Evolutionary conservation across 805 yeast species (phyloP), one percentile per base, ranked within the genome.

Genomic region (Kuraishia cidri): DNA sequence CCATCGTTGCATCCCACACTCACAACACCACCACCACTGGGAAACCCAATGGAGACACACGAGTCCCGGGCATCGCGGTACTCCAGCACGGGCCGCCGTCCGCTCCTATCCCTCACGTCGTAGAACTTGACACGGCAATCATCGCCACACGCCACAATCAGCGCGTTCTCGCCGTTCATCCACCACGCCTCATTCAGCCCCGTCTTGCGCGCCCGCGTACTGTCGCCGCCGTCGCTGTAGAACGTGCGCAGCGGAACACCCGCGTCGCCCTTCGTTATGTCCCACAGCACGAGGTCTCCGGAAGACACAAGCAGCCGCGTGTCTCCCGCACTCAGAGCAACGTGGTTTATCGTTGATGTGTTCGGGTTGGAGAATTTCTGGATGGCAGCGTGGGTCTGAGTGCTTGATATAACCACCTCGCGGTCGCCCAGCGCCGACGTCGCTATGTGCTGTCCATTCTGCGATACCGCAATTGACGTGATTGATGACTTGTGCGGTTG

Each of bases 1-100:
- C 33, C 33, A n/a, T 31, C 33, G 27, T 24, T 31, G 10, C 23
- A 27, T 5, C 30, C 30, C 7, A 17, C 30, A 15, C 20, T 3
- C 18, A 27, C 16, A 3, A 17, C 28, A 12, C 23, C 14, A n/a
- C n/a, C 6, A 16, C n/a, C 12, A 16, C 15, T 8, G n/a, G 11
- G 24, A 10, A 16, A 10, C n/a, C 8, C 31, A 5, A 28, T 6
- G 3, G 24, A 23, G 12, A 23, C 24, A 14, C 22, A 15, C 23
- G 28, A 15, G 14, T 31, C 33, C 4, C n/a, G 8, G 8, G 23
- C 15, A 16, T 16, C 17, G 8, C n/a, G 9, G 29, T 24, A 31
- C 9, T 17, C 21, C 7, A 11, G 15, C 11, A 31, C 24, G 12
- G 33, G 24, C 6, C 25, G 18, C 12, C 12, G 15, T 9, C 27